Base-by-base conservation (phyloP, 2,329 filamentous ascomycete genomes). In the Neonectria sp. region DNA sequence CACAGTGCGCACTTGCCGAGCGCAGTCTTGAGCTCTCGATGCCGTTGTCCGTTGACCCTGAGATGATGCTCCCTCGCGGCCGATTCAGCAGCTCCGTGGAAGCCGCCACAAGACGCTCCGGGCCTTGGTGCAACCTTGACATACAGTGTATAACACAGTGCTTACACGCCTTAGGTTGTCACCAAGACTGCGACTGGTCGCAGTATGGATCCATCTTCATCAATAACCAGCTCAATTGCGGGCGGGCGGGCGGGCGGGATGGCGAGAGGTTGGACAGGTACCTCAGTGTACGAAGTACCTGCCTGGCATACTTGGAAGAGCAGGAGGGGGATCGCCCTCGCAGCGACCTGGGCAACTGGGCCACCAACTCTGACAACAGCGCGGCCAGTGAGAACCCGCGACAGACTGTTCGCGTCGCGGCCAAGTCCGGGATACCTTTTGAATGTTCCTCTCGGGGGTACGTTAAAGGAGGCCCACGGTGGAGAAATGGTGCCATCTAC, bases 401-500 rank as follows among this genome's bases (percentile, higher is more conserved):
- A 55, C 31, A 58, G 48, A 53, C 11, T 51, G 24, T 51, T 33
- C 43, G 27, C 46, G 43, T 29, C 25, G 33, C 56, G 67, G 63
- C 55, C 67, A 67, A 67, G 67, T 55, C 67, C 67, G 67, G 63
- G 53, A 63, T 53, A 45, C 45, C 46, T 21, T 43, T 40, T 29
- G n/a, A 52, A 33, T 57, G 43, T 57, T 60, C 51, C 51, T 71
- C 59, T 63, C 55, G 67, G 61, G 65, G 63, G 60, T 65, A 68
- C 61, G 62, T 71, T 70, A 64, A 65, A 71, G 60, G 49, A 69
- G 72, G 71, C 53, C 72, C 73, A 73, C 67, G 71, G 72, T 75
- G 73, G 73, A 70, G 73, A 60, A 73, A 68, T 75, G 73, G 73
- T 75, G 73, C 73, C 73, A 75, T 76, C 60, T 69, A 52, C 73